Evolutionary conservation across 176 grass and related monocot genomes (phyloP), one percentile per base, ranked within the genome.

Genomic region (Phoenix roebelenii): DNA sequence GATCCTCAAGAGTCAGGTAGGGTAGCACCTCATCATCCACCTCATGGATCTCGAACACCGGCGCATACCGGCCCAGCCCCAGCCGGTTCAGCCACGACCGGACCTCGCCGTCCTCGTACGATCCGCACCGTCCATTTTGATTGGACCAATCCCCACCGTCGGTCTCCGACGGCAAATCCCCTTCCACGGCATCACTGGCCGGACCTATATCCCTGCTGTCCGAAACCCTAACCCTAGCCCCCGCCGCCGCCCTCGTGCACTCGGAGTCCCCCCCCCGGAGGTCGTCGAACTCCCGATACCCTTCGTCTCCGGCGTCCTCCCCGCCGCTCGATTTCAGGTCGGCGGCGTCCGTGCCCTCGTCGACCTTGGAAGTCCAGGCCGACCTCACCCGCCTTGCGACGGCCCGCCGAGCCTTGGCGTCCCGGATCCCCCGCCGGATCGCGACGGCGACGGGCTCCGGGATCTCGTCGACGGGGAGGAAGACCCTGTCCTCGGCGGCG

Each of bases 41-140:
- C 79, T 87, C 79, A 65, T 87, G 84, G 58, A 73, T 76, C 79
- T 82, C 63, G 50, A 87, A 87, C 18, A 64, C 75, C 23, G 75
- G 52, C 1, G 25, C 61, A 66, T 87, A 87, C 2, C 75, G 71
- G 3, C 67, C 79, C 75, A 87, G 75, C 67, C 84, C 75, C n/a
- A 82, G 70, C 39, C 58, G 39, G 61, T 63, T 65, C 53, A 87
- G 54, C 84, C 84, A 87, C 23, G 60, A 64, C 3, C 23, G 61
- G 32, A 87, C 75, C 22, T 56, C 54, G 32, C 67, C 19, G 2
- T 19, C 25, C 7, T 67, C 64, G 15, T 12, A 17, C 6, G 16
- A 28, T 29, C 23, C 16, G 23, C 51, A 67, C 24, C 32, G 19
- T 55, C 67, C 67, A 22, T 58, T 58, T 12, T 39, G 54, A 58